Conservation (phyloP, 2,329 filamentous ascomycete genomes). For the Aspergillus sergii region DNA sequence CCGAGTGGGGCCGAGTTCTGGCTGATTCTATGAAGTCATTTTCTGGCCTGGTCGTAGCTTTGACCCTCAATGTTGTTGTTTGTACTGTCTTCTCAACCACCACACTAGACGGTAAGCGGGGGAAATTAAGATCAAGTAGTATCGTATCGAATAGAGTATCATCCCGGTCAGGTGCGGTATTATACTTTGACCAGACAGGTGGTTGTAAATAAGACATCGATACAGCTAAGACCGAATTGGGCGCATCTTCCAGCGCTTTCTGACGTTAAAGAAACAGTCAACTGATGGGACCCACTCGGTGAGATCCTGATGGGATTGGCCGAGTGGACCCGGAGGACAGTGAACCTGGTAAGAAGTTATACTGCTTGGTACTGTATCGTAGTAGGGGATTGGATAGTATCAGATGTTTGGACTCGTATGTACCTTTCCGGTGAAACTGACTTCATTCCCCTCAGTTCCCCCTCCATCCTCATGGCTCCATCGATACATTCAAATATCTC, state of each 20-base stretch:
- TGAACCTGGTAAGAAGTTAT: conserved; percentile 1
- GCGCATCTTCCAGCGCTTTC: not conserved
- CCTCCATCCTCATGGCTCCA: not conserved
- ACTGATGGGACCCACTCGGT: not conserved
- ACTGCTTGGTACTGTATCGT: not conserved
- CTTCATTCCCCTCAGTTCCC: conserved; percentile 4
- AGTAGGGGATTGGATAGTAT: not conserved
- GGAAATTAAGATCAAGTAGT: too few relatives aligned
- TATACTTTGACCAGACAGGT: not conserved
- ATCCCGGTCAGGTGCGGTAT: not conserved
- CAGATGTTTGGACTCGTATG: not conserved
- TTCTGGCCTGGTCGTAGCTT: not conserved
- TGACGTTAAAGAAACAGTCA: not conserved
- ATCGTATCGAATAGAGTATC: too few relatives aligned
- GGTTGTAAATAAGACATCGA: not conserved
- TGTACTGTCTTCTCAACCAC: not conserved
- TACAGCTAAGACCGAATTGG: not conserved
- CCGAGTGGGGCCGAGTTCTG: not conserved
- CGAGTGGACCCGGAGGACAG: not conserved
- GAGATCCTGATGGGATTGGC: not conserved
- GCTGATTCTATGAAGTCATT: conserved; percentile 5
- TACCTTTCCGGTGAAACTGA: not conserved
- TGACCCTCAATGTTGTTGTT: not conserved
- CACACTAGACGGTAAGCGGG: not conserved
- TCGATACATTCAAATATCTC: conserved; percentile 11